A percentile compares a stretch with the other conserved stretches of the same genome.
Conservation (phyloP, 164 flowering plant genomes). For the Hamamelis virginiana region DNA sequence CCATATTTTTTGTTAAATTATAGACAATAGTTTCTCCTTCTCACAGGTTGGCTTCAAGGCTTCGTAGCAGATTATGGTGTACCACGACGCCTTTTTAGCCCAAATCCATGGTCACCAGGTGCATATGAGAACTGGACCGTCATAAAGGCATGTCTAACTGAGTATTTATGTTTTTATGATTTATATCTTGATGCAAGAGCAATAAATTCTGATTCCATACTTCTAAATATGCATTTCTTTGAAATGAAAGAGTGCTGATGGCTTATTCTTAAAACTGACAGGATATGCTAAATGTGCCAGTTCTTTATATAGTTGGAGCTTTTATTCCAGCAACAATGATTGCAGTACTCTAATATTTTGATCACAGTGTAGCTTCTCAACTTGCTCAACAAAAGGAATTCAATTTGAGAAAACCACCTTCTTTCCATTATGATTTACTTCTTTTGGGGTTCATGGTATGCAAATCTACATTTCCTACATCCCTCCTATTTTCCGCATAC, state of each 20-base stretch:
- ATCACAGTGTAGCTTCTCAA: conserved; percentile 99
- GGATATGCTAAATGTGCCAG: conserved; percentile 94
- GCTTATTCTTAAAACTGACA: conserved; percentile 32
- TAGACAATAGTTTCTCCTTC: background rate
- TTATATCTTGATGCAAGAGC: too few relatives aligned
- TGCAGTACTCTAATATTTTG: conserved; percentile 97
- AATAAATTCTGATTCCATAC: too few relatives aligned
- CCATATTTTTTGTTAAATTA: too few relatives aligned
- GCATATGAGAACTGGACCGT: conserved; percentile 98
- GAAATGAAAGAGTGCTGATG: too few relatives aligned
- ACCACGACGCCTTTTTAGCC: conserved; percentile 91
- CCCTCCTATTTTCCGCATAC: too few relatives aligned
- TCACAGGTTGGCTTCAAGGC: conserved; percentile 83
- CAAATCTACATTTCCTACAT: background rate
- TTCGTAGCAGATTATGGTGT: conserved; percentile 96
- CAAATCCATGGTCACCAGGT: conserved; percentile 99
- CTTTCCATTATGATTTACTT: conserved; percentile 90
- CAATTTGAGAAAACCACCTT: conserved; percentile 91
- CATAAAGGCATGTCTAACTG: conserved; percentile 51
- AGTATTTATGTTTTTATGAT: too few relatives aligned
- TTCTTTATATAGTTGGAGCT: conserved; percentile 87
- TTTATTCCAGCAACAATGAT: conserved; percentile 99
- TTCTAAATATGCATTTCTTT: too few relatives aligned
- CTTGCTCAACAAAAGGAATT: conserved; percentile 98
- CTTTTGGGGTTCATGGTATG: conserved; percentile 91